Base-by-base conservation (phyloP, 208 protist species). In the Trypanosoma rangeli region DNA sequence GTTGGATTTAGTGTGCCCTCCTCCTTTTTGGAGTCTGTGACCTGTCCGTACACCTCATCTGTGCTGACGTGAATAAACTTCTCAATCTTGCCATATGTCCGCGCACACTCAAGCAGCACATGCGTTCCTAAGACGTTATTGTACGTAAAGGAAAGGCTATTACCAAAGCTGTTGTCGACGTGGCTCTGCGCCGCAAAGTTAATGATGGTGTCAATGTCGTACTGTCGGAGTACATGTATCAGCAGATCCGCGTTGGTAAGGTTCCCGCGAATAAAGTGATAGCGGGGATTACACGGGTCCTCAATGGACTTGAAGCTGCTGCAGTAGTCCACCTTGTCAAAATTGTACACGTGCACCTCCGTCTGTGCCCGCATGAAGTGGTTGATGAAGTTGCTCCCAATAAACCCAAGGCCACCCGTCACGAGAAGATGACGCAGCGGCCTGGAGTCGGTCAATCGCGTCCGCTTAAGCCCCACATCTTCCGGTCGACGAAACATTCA, bases 1-100 rank as follows among this genome's bases (percentile, higher is more conserved):
- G 97, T 99, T 28, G 97, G 97, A 50, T 89, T 83, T 70, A 98
- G 70, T 50, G 86, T 81, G 31, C 68, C 72, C 12, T 70, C 71
- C 57, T 94, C 81, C 37, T 78, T 68, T 53, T 79, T 74, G 1
- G 66, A 49, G 33, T 64, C 62, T 9, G 24, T 55, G 4, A 83
- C 77, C 65, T 98, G 89, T 28, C 97, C 97, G 74, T 99, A 98
- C 44, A 99, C 97, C 78, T 99, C 97, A 72, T 99, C 97, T 0
- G 97, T 98, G 57, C 82, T 93, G 12, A 99, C 89, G 67, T 98
- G 94, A 50, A 99, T 83, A 68, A 99, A 99, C 18, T 94, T 80
- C 57, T 85, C 80, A 37, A 99, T 81, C n/a, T 85, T 73, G 8
- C 73, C 77, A 61, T 79, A 86, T 49, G 60, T 60, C 46, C 80